These are phyloP conservation scores for Apodospora peruviana DNA, from an alignment of 495 filamentous ascomycete genomes.

Conservation along the genomic window DNA sequence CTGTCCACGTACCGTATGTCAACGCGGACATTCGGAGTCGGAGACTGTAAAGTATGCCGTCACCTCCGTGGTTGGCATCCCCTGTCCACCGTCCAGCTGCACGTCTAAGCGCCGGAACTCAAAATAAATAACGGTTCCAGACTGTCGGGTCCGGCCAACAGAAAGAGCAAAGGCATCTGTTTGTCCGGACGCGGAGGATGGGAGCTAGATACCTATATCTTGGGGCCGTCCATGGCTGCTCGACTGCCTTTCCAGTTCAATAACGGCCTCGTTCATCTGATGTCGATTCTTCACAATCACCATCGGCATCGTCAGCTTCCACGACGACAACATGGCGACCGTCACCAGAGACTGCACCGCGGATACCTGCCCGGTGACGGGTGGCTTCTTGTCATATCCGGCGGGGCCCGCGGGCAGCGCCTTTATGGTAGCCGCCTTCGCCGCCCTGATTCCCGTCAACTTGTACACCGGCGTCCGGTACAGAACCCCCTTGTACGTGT, in stretches of 20 bases:
- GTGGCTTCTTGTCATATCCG: constrained; percentile 22
- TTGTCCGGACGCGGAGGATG: neutral
- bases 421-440: constrained; percentile 36
- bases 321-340: neutral
- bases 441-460: constrained; percentile 27
- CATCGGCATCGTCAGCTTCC: neutral
- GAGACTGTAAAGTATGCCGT: too few relatives aligned
- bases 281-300: neutral
- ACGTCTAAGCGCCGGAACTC: neutral
- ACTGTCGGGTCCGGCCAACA: neutral
- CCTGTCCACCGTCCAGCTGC: neutral
- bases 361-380: constrained; percentile 8
- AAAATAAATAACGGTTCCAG: neutral
- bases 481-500: constrained; percentile 26
- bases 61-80: too few relatives aligned
- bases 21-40: too few relatives aligned
- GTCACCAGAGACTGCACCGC: constrained; percentile 8
- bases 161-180: neutral
- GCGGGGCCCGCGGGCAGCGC: constrained; percentile 26
- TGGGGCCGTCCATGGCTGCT: neutral
- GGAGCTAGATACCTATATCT: neutral
- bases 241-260: neutral
- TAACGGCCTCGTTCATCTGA: neutral
- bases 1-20: too few relatives aligned
- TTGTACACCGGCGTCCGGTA: constrained; percentile 33